Conservation (phyloP, 768 basidiomycete species). For the Russula ochroleuca region DNA sequence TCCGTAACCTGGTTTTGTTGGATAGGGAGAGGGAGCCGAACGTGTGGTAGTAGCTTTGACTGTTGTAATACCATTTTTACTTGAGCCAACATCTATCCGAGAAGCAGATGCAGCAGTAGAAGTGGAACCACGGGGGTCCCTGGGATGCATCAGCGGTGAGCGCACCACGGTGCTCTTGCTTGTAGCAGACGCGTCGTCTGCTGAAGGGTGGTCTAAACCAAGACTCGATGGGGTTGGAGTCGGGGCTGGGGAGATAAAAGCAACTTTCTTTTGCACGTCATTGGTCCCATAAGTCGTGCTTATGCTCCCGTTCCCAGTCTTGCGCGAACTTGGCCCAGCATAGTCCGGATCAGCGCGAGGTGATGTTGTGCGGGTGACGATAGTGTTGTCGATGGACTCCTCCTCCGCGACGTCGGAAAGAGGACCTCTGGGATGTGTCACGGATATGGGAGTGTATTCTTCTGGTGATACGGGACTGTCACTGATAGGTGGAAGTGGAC, state of each 20-base stretch:
- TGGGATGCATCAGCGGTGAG: conserved; percentile 69
- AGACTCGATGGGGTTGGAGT: conserved; percentile 60
- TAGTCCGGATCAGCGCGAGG: conserved; percentile 34
- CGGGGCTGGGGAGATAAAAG: conserved; percentile 78
- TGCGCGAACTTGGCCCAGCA: conserved; percentile 38
- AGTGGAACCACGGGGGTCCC: conserved; percentile 64
- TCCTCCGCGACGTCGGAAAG: conserved; percentile 26
- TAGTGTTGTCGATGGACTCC: conserved; percentile 22
- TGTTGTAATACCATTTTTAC: conserved; percentile 43
- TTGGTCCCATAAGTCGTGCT: conserved; percentile 31
- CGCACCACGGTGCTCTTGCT: conserved; percentile 69
- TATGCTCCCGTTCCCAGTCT: conserved; percentile 38
- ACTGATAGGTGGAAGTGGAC: conserved; percentile 48
- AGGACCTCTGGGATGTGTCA: conserved; percentile 29
- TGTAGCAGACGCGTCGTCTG: conserved; percentile 42
- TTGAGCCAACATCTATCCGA: conserved; percentile 53
- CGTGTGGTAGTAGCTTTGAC: conserved; percentile 57
- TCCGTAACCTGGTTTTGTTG: conserved; percentile 41
- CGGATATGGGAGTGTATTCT: conserved; percentile 28
- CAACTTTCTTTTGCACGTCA: conserved; percentile 79
- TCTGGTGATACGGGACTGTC: conserved; percentile 38
- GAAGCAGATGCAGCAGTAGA: conserved; percentile 58
- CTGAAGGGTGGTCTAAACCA: conserved; percentile 46
- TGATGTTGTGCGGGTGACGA: conserved; percentile 26
- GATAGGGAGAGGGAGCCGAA: conserved; percentile 58